These are phyloP conservation scores for Lojkania enalia DNA, from an alignment of 2,329 filamentous ascomycete genomes.

Conservation along the genomic window DNA sequence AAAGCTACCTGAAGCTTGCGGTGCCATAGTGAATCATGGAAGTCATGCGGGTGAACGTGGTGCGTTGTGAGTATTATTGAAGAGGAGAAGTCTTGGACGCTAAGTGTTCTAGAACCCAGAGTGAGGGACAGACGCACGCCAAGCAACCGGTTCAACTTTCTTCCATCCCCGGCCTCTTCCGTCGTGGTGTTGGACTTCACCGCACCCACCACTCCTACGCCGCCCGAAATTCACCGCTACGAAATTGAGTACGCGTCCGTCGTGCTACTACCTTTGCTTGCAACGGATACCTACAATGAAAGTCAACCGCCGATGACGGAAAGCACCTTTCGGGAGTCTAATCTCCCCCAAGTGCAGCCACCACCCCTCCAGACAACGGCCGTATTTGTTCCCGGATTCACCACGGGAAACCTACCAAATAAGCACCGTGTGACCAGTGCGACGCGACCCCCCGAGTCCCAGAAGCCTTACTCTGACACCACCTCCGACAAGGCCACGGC, in stretches of 20 bases:
- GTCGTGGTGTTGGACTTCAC: constrained; percentile 8
- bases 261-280: not conserved
- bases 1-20: not conserved
- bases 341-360: constrained; percentile 27
- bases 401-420: constrained; percentile 18
- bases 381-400: constrained; percentile 13
- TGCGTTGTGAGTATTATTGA: not conserved
- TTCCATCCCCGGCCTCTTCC: constrained; percentile 17
- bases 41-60: not conserved
- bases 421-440: constrained; percentile 20
- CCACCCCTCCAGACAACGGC: constrained; percentile 21
- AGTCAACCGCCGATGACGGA: constrained; percentile 30
- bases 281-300: constrained; percentile 18
- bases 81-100: not conserved
- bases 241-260: not conserved
- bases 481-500: constrained; percentile 78
- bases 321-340: constrained; percentile 26
- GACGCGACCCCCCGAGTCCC: constrained; percentile 22
- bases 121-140: not conserved
- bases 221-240: not conserved
- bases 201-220: not conserved
- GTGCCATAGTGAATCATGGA: constrained; percentile 5
- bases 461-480: constrained; percentile 38
- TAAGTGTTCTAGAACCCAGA: not conserved
- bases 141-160: constrained; percentile 10